phyloP scores from a whole-genome alignment of 345 rosid genomes.

The Lepidium aucheri region DNA sequence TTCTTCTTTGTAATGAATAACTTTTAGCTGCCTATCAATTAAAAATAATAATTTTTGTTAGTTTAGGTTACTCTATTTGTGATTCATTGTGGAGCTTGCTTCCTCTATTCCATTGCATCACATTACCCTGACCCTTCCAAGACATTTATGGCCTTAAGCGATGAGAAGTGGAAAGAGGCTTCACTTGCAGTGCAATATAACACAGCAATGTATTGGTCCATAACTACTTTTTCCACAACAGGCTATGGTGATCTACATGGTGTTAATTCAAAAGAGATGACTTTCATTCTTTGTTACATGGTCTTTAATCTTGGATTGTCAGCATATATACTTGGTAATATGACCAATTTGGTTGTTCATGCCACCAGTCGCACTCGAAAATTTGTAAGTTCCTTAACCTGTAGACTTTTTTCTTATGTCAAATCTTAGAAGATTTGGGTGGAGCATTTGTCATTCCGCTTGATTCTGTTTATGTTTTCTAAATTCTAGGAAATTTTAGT shows the following conservation, averaged over 20 bases:
- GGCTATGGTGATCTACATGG: constrained; percentile 93
- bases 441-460: too few species aligned
- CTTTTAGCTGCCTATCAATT: neutral
- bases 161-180: constrained; percentile 30
- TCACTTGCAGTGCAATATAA: constrained; percentile 39
- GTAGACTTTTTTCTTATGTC: neutral
- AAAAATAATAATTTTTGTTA: neutral
- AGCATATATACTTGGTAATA: constrained; percentile 75
- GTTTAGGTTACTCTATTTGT: constrained; percentile 73
- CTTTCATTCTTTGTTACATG: constrained; percentile 53
- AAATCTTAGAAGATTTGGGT: too few species aligned
- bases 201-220: constrained; percentile 76
- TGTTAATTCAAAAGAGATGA: constrained; percentile 52
- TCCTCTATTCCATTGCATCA: constrained; percentile 51
- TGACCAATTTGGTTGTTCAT: constrained; percentile 85
- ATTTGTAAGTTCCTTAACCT: constrained; percentile 48
- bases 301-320: constrained; percentile 65
- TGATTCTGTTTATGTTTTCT: too few species aligned
- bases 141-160: constrained; percentile 54
- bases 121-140: constrained; percentile 33
- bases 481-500: too few species aligned
- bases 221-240: constrained; percentile 65
- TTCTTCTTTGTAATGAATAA: neutral
- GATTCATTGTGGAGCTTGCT: constrained; percentile 70
- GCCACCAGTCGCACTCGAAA: constrained; percentile 67